A percentile compares a stretch with the other conserved stretches of the same genome.
Evolutionary conservation across 1,284 basidiomycete genomes (phyloP).

Genomic region (Boletus albobrunnescens): DNA sequence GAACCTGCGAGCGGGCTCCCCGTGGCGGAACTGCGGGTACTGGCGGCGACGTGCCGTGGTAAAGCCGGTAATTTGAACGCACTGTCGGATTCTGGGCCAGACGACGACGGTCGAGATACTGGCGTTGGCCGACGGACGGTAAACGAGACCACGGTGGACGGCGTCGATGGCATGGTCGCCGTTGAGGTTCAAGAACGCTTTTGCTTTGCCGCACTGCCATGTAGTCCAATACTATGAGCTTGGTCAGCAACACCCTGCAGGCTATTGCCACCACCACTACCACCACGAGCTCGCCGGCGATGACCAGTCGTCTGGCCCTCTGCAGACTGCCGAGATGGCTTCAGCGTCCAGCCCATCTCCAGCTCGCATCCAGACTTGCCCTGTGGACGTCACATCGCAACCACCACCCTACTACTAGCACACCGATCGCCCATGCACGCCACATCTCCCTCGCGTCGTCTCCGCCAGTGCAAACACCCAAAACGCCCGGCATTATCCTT

Average conservation of each 20-base stretch:
- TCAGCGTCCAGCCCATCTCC: too few relatives aligned
- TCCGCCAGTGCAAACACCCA: slow-evolving; percentile 2
- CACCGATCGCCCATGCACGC: slow-evolving; percentile 1
- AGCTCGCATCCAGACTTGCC: too few relatives aligned
- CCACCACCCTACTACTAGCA: too few relatives aligned
- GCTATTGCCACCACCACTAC: too few relatives aligned
- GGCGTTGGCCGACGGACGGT: slow-evolving; percentile 69
- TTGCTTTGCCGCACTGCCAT: too few relatives aligned
- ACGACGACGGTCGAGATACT: slow-evolving; percentile 53
- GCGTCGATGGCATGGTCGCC: background rate
- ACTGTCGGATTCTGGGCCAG: slow-evolving; percentile 54
- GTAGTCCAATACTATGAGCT: too few relatives aligned
- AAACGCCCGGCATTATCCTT: slow-evolving; percentile 11
- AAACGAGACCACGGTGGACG: slow-evolving; percentile 64
- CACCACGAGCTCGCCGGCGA: too few relatives aligned
- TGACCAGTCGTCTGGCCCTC: too few relatives aligned
- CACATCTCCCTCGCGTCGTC: slow-evolving; percentile 1
- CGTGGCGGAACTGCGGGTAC: slow-evolving; percentile 39
- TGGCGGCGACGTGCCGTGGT: slow-evolving; percentile 46
- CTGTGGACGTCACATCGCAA: too few relatives aligned
- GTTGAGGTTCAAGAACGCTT: too few relatives aligned
- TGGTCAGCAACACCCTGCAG: slow-evolving; percentile 15
- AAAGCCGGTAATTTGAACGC: slow-evolving; percentile 57
- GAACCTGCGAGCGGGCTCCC: slow-evolving; percentile 55
- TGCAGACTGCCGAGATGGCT: too few relatives aligned